A percentile compares a stretch with the other conserved stretches of the same genome.
Conservation (phyloP, 495 filamentous ascomycete genomes). For the Paragyromitra xinjiangensis region DNA sequence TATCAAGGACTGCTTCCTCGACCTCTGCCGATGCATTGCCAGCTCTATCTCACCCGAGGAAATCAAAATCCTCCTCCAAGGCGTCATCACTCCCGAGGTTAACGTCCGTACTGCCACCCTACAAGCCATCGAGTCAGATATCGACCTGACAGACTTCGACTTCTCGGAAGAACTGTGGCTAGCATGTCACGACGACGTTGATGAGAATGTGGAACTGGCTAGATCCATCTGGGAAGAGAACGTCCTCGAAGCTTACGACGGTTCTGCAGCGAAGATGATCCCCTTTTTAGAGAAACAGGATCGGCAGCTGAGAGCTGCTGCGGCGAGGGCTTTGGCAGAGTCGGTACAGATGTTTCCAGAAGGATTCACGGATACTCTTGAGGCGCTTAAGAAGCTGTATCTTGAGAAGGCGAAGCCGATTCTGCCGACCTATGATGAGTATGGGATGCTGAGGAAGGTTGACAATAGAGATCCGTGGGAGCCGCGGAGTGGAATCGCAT, state of each 20-base stretch:
- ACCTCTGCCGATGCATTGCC: constrained; percentile 81
- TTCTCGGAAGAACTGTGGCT: constrained; percentile 94
- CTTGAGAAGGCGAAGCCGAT: constrained; percentile 79
- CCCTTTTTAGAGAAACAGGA: constrained; percentile 83
- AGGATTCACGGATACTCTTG: constrained; percentile 67
- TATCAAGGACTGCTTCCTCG: constrained; percentile 87
- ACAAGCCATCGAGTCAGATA: constrained; percentile 88
- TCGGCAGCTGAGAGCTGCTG: constrained; percentile 79
- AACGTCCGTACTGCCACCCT: constrained; percentile 85
- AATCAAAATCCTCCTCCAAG: constrained; percentile 73
- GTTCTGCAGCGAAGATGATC: constrained; percentile 72
- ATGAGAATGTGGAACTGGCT: constrained; percentile 86
- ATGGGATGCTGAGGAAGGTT: constrained; percentile 87
- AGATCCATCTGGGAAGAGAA: constrained; percentile 94
- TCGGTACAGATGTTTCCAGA: constrained; percentile 68
- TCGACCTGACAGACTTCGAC: constrained; percentile 84
- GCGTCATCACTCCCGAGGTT: constrained; percentile 77
- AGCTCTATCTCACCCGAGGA: constrained; percentile 76
- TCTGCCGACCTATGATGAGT: constrained; percentile 83
- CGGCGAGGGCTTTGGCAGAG: constrained; percentile 81
- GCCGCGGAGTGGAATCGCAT: constrained; percentile 81
- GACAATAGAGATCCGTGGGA: constrained; percentile 90
- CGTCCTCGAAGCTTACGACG: constrained; percentile 72
- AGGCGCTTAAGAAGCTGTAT: constrained; percentile 73
- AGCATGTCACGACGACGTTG: constrained; percentile 85